phyloP scores from a whole-genome alignment of 2,329 filamentous ascomycete species.

The Penicillium sumatraense region DNA sequence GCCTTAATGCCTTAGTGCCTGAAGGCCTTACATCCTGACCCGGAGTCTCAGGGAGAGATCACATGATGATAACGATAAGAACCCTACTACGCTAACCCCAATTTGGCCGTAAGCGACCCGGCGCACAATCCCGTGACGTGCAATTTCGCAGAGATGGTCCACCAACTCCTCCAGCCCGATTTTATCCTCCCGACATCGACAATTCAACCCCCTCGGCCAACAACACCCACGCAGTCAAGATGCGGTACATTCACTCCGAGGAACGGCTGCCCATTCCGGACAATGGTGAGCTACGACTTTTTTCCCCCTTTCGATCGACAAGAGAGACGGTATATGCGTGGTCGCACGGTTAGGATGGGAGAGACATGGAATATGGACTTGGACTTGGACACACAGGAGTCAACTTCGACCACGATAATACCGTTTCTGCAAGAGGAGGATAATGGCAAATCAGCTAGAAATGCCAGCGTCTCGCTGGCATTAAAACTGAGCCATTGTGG shows the following conservation, averaged over 20 bases:
- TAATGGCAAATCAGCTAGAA: not conserved
- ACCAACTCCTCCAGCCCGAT: slow-evolving; percentile 40
- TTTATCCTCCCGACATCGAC: slow-evolving; percentile 47
- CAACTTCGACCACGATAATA: slow-evolving; percentile 7
- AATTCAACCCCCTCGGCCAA: slow-evolving; percentile 45
- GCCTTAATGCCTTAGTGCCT: too few species aligned
- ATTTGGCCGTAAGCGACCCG: slow-evolving; percentile 42
- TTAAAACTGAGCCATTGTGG: not conserved
- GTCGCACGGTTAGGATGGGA: slow-evolving; percentile 15
- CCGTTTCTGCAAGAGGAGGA: not conserved
- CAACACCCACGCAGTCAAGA: slow-evolving; percentile 67
- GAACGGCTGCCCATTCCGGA: slow-evolving; percentile 95
- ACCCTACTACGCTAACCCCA: slow-evolving; percentile 47
- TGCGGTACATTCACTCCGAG: slow-evolving; percentile 99
- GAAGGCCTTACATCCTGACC: too few species aligned
- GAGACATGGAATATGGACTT: not conserved
- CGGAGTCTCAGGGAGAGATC: too few species aligned
- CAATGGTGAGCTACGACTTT: slow-evolving; percentile 74
- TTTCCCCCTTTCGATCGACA: slow-evolving; percentile 33
- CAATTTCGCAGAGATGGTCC: slow-evolving; percentile 39
- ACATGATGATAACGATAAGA: slow-evolving; percentile 26
- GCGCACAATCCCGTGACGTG: slow-evolving; percentile 48
- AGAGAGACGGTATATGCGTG: slow-evolving; percentile 19
- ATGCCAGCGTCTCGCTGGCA: too few species aligned
- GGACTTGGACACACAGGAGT: not conserved